These are phyloP conservation scores for Globisporangium ultimum DNA, from an alignment of 352 stramenopile species.

Conservation along the genomic window DNA sequence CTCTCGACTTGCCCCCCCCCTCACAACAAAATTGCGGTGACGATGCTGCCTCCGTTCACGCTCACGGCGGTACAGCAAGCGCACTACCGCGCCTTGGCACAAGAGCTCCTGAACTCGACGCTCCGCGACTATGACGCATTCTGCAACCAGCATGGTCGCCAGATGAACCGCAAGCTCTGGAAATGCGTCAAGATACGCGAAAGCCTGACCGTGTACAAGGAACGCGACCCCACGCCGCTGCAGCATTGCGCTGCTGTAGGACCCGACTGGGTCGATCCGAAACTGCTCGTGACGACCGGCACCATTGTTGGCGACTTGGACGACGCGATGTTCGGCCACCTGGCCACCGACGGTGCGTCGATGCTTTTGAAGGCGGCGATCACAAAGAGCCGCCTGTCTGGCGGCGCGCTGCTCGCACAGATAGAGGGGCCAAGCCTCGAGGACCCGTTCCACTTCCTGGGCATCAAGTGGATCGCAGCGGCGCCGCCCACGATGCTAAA, in stretches of 20 bases:
- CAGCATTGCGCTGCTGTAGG: neutral
- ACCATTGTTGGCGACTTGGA: slow-evolving; percentile 49
- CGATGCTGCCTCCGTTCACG: slow-evolving; percentile 15
- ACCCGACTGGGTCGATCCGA: slow-evolving; percentile 6
- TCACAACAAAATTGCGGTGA: no score
- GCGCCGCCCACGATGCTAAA: slow-evolving; percentile 5
- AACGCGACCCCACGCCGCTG: slow-evolving; percentile 6
- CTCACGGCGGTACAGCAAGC: slow-evolving; percentile 17
- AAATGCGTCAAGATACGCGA: slow-evolving; percentile 28
- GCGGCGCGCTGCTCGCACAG: slow-evolving; percentile 3
- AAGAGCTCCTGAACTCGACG: slow-evolving; percentile 16
- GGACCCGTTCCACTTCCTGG: slow-evolving; percentile 23
- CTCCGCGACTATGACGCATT: slow-evolving; percentile 24
- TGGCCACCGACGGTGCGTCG: slow-evolving; percentile 35
- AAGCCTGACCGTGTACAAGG: slow-evolving; percentile 28
- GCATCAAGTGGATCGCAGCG: slow-evolving; percentile 23
- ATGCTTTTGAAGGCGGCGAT: slow-evolving; percentile 42
- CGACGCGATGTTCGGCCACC: slow-evolving; percentile 57
- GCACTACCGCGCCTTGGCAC: slow-evolving; percentile 11
- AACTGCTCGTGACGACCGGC: slow-evolving; percentile 18
- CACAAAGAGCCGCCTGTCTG: slow-evolving; percentile 40
- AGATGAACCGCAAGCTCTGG: slow-evolving; percentile 23
- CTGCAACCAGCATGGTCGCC: slow-evolving; percentile 18
- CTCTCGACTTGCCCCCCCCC: no score
- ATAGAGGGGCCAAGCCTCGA: slow-evolving; percentile 8